A percentile compares a stretch with the other conserved stretches of the same genome.
phyloP scores from a whole-genome alignment of 257 asterid species.

The Striga asiatica region DNA sequence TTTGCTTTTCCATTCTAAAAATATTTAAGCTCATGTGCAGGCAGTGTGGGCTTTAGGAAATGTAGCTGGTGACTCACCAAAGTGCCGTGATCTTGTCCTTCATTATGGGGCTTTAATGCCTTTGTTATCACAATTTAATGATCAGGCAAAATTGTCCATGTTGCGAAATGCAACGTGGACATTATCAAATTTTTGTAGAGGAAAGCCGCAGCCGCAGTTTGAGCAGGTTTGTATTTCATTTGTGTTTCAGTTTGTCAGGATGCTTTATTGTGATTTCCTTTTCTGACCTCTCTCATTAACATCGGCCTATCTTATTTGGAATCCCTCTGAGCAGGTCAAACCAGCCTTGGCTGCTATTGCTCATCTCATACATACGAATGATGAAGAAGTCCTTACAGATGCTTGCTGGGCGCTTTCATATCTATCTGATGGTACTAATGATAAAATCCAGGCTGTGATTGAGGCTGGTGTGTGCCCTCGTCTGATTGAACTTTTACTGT shows the following conservation, averaged over 20 bases:
- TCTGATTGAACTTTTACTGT: background rate
- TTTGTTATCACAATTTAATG: slow-evolving; percentile 69
- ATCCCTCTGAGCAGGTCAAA: background rate
- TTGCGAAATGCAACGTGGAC: slow-evolving; percentile 97
- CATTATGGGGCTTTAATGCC: slow-evolving; percentile 73
- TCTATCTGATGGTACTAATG: slow-evolving; percentile 3
- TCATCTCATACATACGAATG: background rate
- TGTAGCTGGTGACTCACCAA: slow-evolving; percentile 91
- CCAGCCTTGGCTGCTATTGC: slow-evolving; percentile 7
- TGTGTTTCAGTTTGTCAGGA: background rate
- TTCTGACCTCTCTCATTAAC: background rate
- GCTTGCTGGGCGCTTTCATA: slow-evolving; percentile 7
- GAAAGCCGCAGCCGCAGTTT: slow-evolving; percentile 90
- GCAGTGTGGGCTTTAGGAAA: slow-evolving; percentile 98
- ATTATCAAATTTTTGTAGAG: slow-evolving; percentile 83
- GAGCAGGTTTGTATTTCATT: slow-evolving; percentile 54
- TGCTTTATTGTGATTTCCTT: background rate
- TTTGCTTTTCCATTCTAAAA: background rate
- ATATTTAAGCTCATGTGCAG: slow-evolving; percentile 20
- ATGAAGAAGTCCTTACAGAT: background rate
- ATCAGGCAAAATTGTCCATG: slow-evolving; percentile 83
- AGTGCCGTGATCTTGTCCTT: slow-evolving; percentile 86
- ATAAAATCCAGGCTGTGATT: background rate
- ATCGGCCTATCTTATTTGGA: background rate
- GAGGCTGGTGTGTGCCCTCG: slow-evolving; percentile 6